phyloP scores from a whole-genome alignment of 768 basidiomycete genomes.

The Lyophyllum atratum region DNA sequence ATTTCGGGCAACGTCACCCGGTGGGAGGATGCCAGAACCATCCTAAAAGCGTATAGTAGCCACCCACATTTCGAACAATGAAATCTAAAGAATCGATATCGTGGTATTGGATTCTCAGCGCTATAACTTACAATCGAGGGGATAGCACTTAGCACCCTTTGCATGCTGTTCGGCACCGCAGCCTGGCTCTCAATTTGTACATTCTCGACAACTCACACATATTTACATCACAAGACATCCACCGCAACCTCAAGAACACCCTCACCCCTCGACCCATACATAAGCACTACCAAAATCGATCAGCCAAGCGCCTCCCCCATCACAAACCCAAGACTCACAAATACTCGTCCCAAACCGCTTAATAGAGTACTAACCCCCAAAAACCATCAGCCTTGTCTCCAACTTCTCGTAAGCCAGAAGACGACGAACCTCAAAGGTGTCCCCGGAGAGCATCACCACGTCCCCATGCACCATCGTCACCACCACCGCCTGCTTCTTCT shows the following conservation, averaged over 20 bases:
- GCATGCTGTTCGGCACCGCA: no score
- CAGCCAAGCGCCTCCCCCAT: neutral
- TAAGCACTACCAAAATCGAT: slow-evolving; percentile 12
- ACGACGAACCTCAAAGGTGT: slow-evolving; percentile 40
- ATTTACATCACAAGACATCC: no score
- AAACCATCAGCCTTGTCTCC: slow-evolving; percentile 8
- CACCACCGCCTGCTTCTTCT: slow-evolving; percentile 20
- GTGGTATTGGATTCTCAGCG: no score
- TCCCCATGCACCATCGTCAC: slow-evolving; percentile 48
- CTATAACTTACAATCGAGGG: no score
- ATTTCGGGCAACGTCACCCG: no score
- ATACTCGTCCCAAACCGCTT: slow-evolving; percentile 46
- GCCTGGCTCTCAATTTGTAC: no score
- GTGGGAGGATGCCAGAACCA: no score
- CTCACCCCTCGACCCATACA: slow-evolving; percentile 8
- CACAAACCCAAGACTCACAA: slow-evolving; percentile 30
- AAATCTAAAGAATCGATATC: no score
- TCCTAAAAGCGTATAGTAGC: no score
- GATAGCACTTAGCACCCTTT: no score
- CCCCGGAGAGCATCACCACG: slow-evolving; percentile 39
- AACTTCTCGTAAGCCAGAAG: neutral
- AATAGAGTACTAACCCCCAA: slow-evolving; percentile 43
- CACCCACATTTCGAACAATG: no score
- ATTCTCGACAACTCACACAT: neutral
- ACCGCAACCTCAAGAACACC: neutral